A percentile compares a stretch with the other conserved stretches of the same genome.
Evolutionary conservation across 2,329 filamentous ascomycete species (phyloP).

Genomic region (Cercospora berteroae): DNA sequence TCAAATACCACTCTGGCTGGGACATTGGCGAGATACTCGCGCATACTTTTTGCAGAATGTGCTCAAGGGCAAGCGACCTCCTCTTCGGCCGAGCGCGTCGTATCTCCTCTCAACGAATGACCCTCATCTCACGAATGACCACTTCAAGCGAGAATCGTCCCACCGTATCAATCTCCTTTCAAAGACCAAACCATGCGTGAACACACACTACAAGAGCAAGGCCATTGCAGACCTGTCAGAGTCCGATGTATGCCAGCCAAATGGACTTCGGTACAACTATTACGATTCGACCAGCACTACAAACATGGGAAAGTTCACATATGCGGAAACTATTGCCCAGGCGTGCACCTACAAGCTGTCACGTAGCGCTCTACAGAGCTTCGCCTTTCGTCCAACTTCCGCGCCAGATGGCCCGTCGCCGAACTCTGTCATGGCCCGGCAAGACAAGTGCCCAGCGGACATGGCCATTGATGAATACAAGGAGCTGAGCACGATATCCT

Average conservation of each 20-base stretch:
- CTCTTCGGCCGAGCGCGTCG: neutral
- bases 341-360: slow-evolving; percentile 43
- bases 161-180: slow-evolving; percentile 45
- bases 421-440: slow-evolving; percentile 46
- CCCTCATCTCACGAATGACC: slow-evolving; percentile 21
- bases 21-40: slow-evolving; percentile 50
- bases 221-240: slow-evolving; percentile 42
- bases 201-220: slow-evolving; percentile 50
- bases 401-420: slow-evolving; percentile 24
- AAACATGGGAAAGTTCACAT: slow-evolving; percentile 9
- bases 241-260: slow-evolving; percentile 47
- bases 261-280: slow-evolving; percentile 50
- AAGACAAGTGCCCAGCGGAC: slow-evolving; percentile 48
- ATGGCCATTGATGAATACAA: slow-evolving; percentile 54
- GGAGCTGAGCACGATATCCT: slow-evolving; percentile 51
- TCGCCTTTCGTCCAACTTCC: slow-evolving; percentile 1
- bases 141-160: neutral
- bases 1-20: slow-evolving; percentile 45
- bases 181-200: slow-evolving; percentile 46
- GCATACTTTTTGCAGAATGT: slow-evolving; percentile 22
- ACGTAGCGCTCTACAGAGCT: slow-evolving; percentile 27
- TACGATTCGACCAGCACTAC: slow-evolving; percentile 42
- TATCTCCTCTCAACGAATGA: slow-evolving; percentile 23
- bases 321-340: slow-evolving; percentile 14
- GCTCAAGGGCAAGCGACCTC: slow-evolving; percentile 6